Evolutionary conservation across 169 alveolate genomes (phyloP), one percentile per base, ranked within the genome.

Genomic region (Cryptosporidium bovis): DNA sequence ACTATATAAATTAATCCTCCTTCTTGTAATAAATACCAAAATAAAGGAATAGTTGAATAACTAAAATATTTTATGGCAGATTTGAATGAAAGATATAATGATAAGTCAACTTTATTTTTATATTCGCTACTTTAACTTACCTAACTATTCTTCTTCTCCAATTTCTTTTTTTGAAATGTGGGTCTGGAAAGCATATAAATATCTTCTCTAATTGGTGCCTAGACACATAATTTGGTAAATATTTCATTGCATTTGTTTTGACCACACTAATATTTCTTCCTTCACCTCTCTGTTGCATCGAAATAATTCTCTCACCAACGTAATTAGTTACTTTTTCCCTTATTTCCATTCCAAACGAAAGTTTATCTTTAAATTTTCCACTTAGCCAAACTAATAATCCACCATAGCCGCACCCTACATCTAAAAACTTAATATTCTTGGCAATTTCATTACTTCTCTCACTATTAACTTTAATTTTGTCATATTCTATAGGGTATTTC

Each of bases 131-230:
- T 5, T 16, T 46, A 68, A 68, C 85, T 20, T 82, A 91, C 93
- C 93, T 95, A 34, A 95, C 90, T 55, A 94, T 94, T 62, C 97
- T 90, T 53, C 97, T 90, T 53, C 97, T 71, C 95, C 96, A 94
- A 66, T 94, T 95, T 51, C 92, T 91, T 84, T 91, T 93, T 90
- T 95, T 95, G 91, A 95, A 95, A 82, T 95, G 97, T 34, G 97
- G 97, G 69, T 95, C 97, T 44, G 97, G 97, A 90, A 93, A 95
- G 91, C 97, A 95, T 65, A 95, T 93, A 87, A 95, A 95, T 66
- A 95, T 92, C 82, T 93, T 94, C 51, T 91, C 94, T 48, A 94
- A 85, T 90, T 92, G 95, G 51, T 91, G 92, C 68, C 91, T 95
- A 64, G 90, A 85, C 62, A 95, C 87, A 82, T 95, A 95, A 65